phyloP scores from a whole-genome alignment of 257 asterid genomes.

The Solanum piurae region DNA sequence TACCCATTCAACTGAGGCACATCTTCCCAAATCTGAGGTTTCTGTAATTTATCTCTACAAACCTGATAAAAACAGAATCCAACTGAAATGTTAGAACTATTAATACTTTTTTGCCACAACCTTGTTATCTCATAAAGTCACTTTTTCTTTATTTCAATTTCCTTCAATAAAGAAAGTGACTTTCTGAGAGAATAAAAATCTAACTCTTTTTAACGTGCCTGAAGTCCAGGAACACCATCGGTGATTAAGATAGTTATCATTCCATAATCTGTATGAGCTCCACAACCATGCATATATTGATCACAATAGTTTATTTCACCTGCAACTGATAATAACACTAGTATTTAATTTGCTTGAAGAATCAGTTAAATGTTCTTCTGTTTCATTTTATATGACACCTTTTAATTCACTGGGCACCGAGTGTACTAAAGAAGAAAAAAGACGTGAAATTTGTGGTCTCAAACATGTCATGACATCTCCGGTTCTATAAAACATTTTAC shows the following conservation, averaged over 20 bases:
- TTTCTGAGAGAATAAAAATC: neutral
- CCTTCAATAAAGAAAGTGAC: too few species aligned
- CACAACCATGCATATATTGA: conserved; percentile 37
- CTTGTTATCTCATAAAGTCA: neutral
- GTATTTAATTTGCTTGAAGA: neutral
- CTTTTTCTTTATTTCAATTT: neutral
- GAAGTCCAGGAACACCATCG: conserved; percentile 41
- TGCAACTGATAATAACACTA: neutral
- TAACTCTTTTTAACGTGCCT: conserved; percentile 17
- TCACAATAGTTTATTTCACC: conserved; percentile 18
- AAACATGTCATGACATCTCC: neutral
- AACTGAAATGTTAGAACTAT: neutral
- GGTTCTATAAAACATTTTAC: neutral
- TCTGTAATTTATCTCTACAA: conserved; percentile 34
- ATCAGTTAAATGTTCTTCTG: neutral
- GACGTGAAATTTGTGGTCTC: neutral
- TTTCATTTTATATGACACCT: neutral
- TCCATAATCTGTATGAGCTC: conserved; percentile 65
- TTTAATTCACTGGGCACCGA: neutral
- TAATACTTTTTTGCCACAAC: neutral
- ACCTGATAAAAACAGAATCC: conserved; percentile 19
- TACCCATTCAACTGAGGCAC: conserved; percentile 37
- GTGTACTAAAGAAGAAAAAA: neutral
- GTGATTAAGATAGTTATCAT: conserved; percentile 47
- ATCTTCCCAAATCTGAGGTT: conserved; percentile 49